These are phyloP conservation scores for Oxytropis ochrocephala DNA, from an alignment of 306 rosid genomes.

Conservation along the genomic window DNA sequence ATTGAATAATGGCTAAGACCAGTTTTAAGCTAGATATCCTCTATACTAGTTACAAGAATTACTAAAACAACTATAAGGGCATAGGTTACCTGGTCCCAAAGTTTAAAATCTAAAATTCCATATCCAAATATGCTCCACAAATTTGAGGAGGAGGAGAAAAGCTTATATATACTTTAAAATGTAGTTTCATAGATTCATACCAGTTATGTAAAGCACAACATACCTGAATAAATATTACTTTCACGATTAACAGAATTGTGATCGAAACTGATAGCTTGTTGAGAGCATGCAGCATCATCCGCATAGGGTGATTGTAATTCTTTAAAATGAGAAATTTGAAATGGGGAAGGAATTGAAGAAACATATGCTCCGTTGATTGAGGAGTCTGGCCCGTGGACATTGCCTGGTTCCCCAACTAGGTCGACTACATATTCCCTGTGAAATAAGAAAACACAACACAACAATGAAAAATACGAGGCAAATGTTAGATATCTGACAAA, in stretches of 20 bases:
- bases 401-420: constrained; percentile 97
- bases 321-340: constrained; percentile 71
- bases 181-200: not conserved
- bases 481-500: not conserved
- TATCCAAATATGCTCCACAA: not conserved
- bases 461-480: not conserved
- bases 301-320: constrained; percentile 56
- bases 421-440: constrained; percentile 95
- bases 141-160: too few relatives aligned
- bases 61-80: not conserved
- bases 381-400: constrained; percentile 85
- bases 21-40: constrained; percentile 6
- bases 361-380: constrained; percentile 81
- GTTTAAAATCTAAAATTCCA: not conserved
- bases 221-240: constrained; percentile 48
- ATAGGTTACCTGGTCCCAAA: not conserved
- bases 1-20: constrained; percentile 21
- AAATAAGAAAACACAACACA: not conserved
- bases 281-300: constrained; percentile 38
- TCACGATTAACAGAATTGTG: constrained; percentile 34
- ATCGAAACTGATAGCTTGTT: constrained; percentile 32
- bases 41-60: not conserved
- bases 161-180: too few relatives aligned
- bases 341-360: constrained; percentile 74
- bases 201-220: constrained; percentile 19